Evolutionary conservation across 1,284 basidiomycete genomes (phyloP), one percentile per base, ranked within the genome.

Genomic region (Tilletiaria anomala): DNA sequence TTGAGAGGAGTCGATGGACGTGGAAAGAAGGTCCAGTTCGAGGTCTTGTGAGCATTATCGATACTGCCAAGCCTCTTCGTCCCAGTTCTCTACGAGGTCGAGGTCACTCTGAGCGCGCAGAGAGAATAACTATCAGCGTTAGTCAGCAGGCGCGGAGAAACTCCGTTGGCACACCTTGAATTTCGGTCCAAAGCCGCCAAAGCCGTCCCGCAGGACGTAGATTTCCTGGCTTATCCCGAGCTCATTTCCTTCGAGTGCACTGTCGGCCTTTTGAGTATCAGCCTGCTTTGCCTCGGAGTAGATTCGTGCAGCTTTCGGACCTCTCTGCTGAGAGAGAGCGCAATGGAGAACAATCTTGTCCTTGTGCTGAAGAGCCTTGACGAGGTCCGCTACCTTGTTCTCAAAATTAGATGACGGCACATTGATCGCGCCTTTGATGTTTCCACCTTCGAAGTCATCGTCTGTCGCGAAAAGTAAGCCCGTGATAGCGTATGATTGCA

Each of bases 261-360:
- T 8, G 19, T 26, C 12, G 37, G 21, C 8, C 37, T 24, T 3
- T 24, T n/a, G 5, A 12, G 40, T 16, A 51, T n/a, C 45, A 3
- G 46, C 47, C 11, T 50, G 51, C 20, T 54, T 43, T 3, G 60
- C 61, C 37, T 67, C 56, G 33, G 58, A 54, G 35, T 67, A 69
- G 38, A 65, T 56, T 2, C 65, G 51, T 1, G 68, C 68, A 0
- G 66, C 57, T 26, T 66, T 69, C 0, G 68, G 68, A 1, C 68
- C 68, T 6, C 64, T 50, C 48, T 51, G 40, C 43, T 68, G 68
- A 19, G 59, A 63, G 2, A 69, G 50, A 6, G 59, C 48, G 39
- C 68, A 69, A 47, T 69, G 68, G 39, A 69, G 68, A 19, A 69
- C 52, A 29, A 69, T 66, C 15, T 26, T 33, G 1, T 50, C 4